A percentile compares a stretch with the other conserved stretches of the same genome.
These are phyloP conservation scores for Leccinum barrowsii DNA, from an alignment of 768 basidiomycete genomes.

Conservation along the genomic window DNA sequence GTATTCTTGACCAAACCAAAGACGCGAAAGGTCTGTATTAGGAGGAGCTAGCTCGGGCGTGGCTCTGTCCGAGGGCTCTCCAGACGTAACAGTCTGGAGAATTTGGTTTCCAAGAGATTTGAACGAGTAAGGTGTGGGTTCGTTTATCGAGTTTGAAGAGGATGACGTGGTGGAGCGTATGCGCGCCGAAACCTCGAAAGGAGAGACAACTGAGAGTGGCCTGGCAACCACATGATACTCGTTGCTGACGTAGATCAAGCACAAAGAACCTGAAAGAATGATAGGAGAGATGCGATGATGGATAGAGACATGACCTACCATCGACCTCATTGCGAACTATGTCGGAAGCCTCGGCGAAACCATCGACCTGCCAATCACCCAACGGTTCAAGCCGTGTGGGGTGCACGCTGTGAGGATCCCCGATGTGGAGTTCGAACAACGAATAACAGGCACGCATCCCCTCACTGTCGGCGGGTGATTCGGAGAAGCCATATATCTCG, in stretches of 20 bases:
- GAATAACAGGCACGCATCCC: constrained; percentile 14
- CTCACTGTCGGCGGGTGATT: constrained; percentile 9
- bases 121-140: constrained; percentile 44
- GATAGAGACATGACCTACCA: constrained; percentile 34
- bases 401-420: constrained; percentile 15
- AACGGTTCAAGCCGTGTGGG: constrained; percentile 39
- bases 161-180: constrained; percentile 17
- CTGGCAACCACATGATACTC: constrained; percentile 45
- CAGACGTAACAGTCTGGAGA: constrained; percentile 39
- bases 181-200: constrained; percentile 12
- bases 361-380: constrained; percentile 54
- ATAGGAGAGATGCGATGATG: constrained; percentile 8
- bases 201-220: constrained; percentile 34
- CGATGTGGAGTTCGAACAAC: constrained; percentile 26
- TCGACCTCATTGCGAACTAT: constrained; percentile 43
- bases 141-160: constrained; percentile 21
- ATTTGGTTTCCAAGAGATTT: constrained; percentile 51
- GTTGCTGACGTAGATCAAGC: constrained; percentile 37
- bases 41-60: constrained; percentile 29
- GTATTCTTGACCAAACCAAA: constrained; percentile 24
- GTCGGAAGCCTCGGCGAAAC: constrained; percentile 43
- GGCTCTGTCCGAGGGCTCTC: constrained; percentile 20
- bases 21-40: constrained; percentile 17
- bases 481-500: constrained; percentile 20
- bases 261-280: constrained; percentile 19